phyloP scores from a whole-genome alignment of 257 asterid species.

The Haberlea rhodopensis region DNA sequence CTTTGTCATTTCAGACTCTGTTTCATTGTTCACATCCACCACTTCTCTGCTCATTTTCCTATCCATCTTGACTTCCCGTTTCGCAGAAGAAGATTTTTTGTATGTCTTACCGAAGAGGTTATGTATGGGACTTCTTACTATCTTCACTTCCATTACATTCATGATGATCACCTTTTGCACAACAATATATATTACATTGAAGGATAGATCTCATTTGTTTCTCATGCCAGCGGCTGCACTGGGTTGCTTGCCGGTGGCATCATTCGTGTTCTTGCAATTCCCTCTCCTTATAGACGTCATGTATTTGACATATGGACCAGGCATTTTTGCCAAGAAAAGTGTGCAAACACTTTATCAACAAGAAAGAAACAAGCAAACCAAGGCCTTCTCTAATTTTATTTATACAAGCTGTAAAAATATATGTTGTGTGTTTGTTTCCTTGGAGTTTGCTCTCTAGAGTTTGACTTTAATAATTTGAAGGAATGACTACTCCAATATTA shows the following conservation, averaged over 20 bases:
- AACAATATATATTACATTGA: neutral
- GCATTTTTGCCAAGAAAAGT: neutral
- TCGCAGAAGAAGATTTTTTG: neutral
- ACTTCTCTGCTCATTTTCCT: neutral
- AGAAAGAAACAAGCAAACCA: too few species aligned
- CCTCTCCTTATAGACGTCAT: neutral
- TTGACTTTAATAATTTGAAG: too few species aligned
- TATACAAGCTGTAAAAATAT: too few species aligned
- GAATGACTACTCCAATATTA: too few species aligned
- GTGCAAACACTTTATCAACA: neutral
- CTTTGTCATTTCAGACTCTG: neutral
- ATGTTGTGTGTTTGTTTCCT: too few species aligned
- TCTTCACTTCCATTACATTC: slow-evolving; percentile 3
- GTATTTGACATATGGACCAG: slow-evolving; percentile 3
- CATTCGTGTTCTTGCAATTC: neutral
- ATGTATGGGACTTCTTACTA: neutral
- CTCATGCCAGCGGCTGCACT: neutral
- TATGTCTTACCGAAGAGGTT: neutral
- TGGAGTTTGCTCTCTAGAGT: too few species aligned
- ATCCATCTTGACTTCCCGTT: slow-evolving; percentile 12
- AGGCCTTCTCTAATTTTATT: too few species aligned
- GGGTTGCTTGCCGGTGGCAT: neutral
- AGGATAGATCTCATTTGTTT: neutral
- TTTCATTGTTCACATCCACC: slow-evolving; percentile 7
- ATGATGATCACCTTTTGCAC: slow-evolving; percentile 2